Evolutionary conservation across 805 yeast species (phyloP).

Genomic region (Saturnispora dispora): DNA sequence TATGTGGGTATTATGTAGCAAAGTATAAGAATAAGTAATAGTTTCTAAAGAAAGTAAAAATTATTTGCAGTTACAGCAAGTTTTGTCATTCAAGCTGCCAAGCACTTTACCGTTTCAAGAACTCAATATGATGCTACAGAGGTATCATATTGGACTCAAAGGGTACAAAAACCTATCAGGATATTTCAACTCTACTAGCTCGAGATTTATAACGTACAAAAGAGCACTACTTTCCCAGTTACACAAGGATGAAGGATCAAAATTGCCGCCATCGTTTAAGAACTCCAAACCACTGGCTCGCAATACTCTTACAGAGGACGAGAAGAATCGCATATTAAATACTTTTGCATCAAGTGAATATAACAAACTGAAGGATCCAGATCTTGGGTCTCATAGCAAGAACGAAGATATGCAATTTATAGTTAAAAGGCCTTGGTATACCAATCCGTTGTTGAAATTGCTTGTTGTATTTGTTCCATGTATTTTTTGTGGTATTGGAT

Average conservation of each 20-base stretch:
- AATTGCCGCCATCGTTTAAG: constrained; percentile 16
- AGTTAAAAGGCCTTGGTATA: constrained; percentile 15
- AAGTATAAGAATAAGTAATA: not conserved
- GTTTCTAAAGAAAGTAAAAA: not conserved
- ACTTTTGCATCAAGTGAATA: not conserved
- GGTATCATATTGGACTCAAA: not conserved
- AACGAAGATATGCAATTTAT: not conserved
- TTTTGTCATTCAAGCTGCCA: not conserved
- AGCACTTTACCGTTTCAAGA: not conserved
- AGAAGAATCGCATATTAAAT: constrained; percentile 4
- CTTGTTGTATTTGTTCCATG: constrained; percentile 12
- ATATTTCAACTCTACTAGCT: not conserved
- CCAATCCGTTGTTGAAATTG: constrained; percentile 11
- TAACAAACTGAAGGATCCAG: not conserved
- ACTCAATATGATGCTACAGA: not conserved
- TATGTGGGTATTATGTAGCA: not conserved
- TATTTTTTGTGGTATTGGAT: constrained; percentile 18
- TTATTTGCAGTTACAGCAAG: not conserved
- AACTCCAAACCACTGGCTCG: constrained; percentile 15
- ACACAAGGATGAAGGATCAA: not conserved
- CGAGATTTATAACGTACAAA: not conserved
- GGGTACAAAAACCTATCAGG: not conserved
- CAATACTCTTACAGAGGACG: constrained; percentile 10
- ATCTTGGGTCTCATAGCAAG: not conserved
- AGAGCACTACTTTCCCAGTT: not conserved